Evolutionary conservation across 1,284 basidiomycete species (phyloP), one percentile per base, ranked within the genome.

Genomic region (Peniophora sp.): DNA sequence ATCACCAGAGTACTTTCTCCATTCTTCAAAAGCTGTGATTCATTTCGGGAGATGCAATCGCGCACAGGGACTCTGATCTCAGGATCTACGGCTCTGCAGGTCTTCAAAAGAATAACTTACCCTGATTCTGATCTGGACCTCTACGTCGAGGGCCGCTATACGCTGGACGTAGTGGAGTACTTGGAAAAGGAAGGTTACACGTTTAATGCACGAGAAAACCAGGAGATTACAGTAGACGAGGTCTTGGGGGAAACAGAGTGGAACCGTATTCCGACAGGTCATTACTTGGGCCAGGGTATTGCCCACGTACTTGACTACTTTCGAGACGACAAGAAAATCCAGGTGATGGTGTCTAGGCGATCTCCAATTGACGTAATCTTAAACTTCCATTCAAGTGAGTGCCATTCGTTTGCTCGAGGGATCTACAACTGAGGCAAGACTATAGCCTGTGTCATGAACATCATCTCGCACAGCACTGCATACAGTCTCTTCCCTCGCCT

Each of bases 11-110:
- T 52, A 34, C 51, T 57, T 3, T 32, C 44, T 11, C 52, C 50
- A 8, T 57, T 37, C 37, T 51, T 57, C 53, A 43, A 54, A 47
- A 55, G 67, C 32, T 60, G 69, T 23, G 14, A 65, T 47, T 61
- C 60, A 12, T 76, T 79, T 52, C 70, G 76, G 15, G 60, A 55
- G 24, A 59, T 79, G 3, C 76, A 77, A 58, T 68, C 66, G 0
- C 53, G 56, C 36, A 76, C 73, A 0, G 67, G 67, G 22, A 66
- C 69, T 0, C 54, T 79, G 12, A 66, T 79, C 18, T 78, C 76
- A 1, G 77, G 77, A 14, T 79, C 76, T 0, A 64, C 60, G 24
- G 76, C 71, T 1, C 67, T 79, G 5, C 76, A 78, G 55, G 75
- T 78, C 57, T 64, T 79, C 45, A 69, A 70, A 41, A 57, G 76